These are phyloP conservation scores for Stereocaulon alpinum DNA, from an alignment of 495 filamentous ascomycete genomes.

Conservation along the genomic window DNA sequence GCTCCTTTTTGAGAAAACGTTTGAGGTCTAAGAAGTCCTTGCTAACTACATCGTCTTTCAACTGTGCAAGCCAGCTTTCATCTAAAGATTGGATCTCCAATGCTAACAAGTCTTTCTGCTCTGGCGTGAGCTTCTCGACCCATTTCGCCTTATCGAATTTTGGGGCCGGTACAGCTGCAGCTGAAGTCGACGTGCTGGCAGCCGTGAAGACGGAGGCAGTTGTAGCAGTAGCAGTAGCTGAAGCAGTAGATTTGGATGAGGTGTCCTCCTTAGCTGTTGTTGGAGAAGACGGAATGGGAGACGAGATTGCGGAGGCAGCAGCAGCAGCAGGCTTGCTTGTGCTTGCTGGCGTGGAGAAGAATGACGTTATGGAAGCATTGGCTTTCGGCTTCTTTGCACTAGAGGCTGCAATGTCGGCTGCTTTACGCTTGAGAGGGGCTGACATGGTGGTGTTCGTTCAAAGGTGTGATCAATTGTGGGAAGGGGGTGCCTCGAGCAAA, in stretches of 20 bases:
- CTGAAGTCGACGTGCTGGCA: constrained; percentile 20
- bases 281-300: constrained; percentile 12
- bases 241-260: constrained; percentile 26
- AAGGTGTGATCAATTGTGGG: not conserved
- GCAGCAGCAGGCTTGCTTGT: constrained; percentile 19
- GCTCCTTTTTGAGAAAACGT: constrained; percentile 72
- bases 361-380: constrained; percentile 52
- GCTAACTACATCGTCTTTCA: constrained; percentile 72
- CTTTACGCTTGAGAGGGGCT: constrained; percentile 56
- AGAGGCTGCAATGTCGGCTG: constrained; percentile 35
- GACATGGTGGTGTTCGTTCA: constrained; percentile 15
- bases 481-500: no score
- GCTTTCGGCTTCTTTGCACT: constrained; percentile 65
- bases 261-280: constrained; percentile 2
- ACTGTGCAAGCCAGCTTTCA: constrained; percentile 76
- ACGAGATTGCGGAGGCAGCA: constrained; percentile 7
- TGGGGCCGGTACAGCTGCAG: constrained; percentile 26
- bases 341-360: constrained; percentile 40
- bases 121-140: constrained; percentile 63
- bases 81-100: constrained; percentile 88
- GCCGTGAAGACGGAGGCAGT: constrained; percentile 29
- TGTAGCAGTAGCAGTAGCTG: constrained; percentile 36
- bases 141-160: constrained; percentile 85
- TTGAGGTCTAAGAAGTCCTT: constrained; percentile 79
- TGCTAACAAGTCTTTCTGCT: constrained; percentile 71